Evolutionary conservation across 805 yeast genomes (phyloP).

Genomic region (Spathaspora passalidarum): DNA sequence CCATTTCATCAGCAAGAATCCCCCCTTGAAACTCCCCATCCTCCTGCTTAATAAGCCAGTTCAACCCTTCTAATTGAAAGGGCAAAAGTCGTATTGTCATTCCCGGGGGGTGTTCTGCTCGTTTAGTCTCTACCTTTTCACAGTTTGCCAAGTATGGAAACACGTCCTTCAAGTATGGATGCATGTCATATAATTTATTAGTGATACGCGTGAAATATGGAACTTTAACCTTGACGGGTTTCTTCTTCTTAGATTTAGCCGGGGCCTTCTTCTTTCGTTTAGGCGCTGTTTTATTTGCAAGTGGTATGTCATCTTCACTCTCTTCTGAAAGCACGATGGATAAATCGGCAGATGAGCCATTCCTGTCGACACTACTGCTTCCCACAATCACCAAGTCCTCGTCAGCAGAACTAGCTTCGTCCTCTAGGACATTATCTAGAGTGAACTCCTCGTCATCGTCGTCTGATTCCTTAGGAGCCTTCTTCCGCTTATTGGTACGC

Average conservation of each 20-base stretch:
- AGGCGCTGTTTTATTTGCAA: slow-evolving; percentile 25
- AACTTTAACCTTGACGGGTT: slow-evolving; percentile 51
- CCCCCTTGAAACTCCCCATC: slow-evolving; percentile 81
- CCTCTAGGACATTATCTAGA: slow-evolving; percentile 5
- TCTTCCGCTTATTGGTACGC: slow-evolving; percentile 6
- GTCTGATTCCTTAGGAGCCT: slow-evolving; percentile 4
- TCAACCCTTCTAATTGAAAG: slow-evolving; percentile 89
- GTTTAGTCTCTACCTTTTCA: slow-evolving; percentile 45
- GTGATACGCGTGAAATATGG: slow-evolving; percentile 73
- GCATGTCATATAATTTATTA: slow-evolving; percentile 61
- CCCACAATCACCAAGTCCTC: slow-evolving; percentile 36
- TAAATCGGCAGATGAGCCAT: slow-evolving; percentile 20
- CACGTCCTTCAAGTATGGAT: slow-evolving; percentile 73
- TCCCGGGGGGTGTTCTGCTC: slow-evolving; percentile 74
- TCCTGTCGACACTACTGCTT: slow-evolving; percentile 11
- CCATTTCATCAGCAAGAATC: slow-evolving; percentile 97
- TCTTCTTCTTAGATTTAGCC: slow-evolving; percentile 24
- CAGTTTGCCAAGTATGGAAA: slow-evolving; percentile 60
- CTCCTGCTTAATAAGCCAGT: slow-evolving; percentile 87
- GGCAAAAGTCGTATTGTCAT: slow-evolving; percentile 76
- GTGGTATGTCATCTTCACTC: slow-evolving; percentile 23
- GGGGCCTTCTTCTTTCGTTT: slow-evolving; percentile 10
- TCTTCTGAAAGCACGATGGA: slow-evolving; percentile 27
- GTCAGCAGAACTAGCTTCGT: slow-evolving; percentile 26
- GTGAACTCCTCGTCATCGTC: slow-evolving; percentile 14